Conservation (phyloP, 176 grass and related monocot genomes). For the Oryza glumipatula region DNA sequence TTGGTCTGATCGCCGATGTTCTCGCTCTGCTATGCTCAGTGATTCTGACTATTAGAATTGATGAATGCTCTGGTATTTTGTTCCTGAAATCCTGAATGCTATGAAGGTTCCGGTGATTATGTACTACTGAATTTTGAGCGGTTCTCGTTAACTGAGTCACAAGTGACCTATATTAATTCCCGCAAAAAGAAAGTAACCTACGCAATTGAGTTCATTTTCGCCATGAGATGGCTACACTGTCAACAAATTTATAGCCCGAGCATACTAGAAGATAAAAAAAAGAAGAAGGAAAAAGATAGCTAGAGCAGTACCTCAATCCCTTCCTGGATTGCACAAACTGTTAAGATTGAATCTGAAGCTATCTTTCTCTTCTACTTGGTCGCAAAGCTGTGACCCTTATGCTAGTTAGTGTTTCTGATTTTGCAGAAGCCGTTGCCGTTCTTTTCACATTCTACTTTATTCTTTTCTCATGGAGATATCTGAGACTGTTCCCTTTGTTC, state of each 20-base stretch:
- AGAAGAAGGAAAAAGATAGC: not conserved
- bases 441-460: conserved; percentile 28
- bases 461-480: conserved; percentile 18
- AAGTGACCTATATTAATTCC: no score
- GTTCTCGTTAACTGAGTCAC: not conserved
- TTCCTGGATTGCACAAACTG: not conserved
- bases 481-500: not conserved
- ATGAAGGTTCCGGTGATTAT: not conserved
- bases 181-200: not conserved
- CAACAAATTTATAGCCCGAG: not conserved
- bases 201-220: not conserved
- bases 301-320: not conserved
- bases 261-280: not conserved
- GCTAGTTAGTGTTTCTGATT: not conserved
- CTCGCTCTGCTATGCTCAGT: no score
- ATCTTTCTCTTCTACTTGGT: not conserved
- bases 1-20: not conserved
- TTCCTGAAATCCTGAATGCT: not conserved
- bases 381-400: conserved; percentile 18
- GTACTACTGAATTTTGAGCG: not conserved
- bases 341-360: not conserved
- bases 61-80: not conserved
- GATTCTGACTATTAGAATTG: not conserved
- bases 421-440: not conserved
- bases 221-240: not conserved